Base-by-base conservation (phyloP, 2,329 filamentous ascomycete genomes). In the Aspergillus fischeri region DNA sequence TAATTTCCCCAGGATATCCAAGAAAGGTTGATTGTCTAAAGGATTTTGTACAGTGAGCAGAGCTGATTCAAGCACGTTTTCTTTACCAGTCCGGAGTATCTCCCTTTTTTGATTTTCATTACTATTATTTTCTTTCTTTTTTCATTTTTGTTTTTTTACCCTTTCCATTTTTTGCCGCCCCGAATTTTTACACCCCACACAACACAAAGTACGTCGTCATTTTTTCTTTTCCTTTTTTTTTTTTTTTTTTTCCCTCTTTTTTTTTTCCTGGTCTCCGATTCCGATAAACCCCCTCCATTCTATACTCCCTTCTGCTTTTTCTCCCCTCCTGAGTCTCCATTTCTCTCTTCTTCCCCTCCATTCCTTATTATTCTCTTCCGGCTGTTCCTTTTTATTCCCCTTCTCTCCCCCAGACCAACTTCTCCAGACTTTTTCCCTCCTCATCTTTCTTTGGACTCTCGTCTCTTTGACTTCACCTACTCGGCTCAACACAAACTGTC, bases 311-410 rank as follows among this genome's bases (percentile, higher is more conserved):
- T 57, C 58, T 62, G 54, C 58, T 56, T 58, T 57, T 63, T 55
- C 64, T 64, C 65, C 64, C 60, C 60, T 62, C 62, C 62, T 63
- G 63, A 54, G 66, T 58, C 60, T 66, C 60, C 59, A 58, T 61
- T 61, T 62, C 62, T 60, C 63, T 62, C 64, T 66, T 64, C 61
- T 63, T 55, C 62, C 59, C 58, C 65, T 62, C 60, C 61, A 60
- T 63, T 63, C 61, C 55, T 57, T 54, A 57, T 56, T 57, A 56
- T 55, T 51, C 54, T 50, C 53, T 48, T 58, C 32, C 56, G 58
- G 53, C 60, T 52, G 47, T 70, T 63, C 66, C 65, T 55, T 67
- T 70, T 56, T 65, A 64, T 63, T 66, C 67, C 58, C 67, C 67
- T 67, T 50, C 54, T 62, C 59, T 56, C 58, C 66, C 63, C 62